phyloP scores from a whole-genome alignment of 2,329 filamentous ascomycete species.

The Pseudocercospora vitis region DNA sequence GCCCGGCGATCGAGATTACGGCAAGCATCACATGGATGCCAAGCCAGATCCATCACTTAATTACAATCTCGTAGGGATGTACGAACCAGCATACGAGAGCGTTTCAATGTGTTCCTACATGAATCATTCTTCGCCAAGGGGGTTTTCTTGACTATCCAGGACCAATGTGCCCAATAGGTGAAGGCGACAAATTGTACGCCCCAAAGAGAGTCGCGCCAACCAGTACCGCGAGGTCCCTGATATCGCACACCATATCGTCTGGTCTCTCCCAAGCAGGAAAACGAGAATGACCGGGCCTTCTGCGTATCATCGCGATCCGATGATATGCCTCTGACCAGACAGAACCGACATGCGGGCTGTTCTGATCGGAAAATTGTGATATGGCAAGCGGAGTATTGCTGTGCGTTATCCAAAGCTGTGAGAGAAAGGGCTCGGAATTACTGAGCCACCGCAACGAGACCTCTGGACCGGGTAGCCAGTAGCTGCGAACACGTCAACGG shows the following conservation, averaged over 20 bases:
- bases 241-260: conserved; percentile 42
- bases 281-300: conserved; percentile 35
- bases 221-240: conserved; percentile 41
- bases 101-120: neutral
- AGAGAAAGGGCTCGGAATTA: conserved; percentile 33
- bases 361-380: conserved; percentile 38
- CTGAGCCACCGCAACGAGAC: conserved; percentile 55
- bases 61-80: too few relatives aligned
- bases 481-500: neutral
- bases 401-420: conserved; percentile 33
- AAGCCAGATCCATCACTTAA: neutral
- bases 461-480: conserved; percentile 68
- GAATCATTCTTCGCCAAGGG: neutral
- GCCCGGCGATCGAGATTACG: neutral
- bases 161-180: conserved; percentile 4
- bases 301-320: conserved; percentile 40
- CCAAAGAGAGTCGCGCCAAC: conserved; percentile 15
- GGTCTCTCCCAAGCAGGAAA: conserved; percentile 45
- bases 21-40: neutral
- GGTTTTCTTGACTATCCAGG: neutral
- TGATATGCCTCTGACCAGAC: conserved; percentile 44
- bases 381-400: conserved; percentile 43
- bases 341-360: conserved; percentile 25
- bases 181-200: conserved; percentile 3
- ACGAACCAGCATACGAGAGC: neutral